phyloP scores from a whole-genome alignment of 2,329 filamentous ascomycete species.

The Bipolaris gigantea region DNA sequence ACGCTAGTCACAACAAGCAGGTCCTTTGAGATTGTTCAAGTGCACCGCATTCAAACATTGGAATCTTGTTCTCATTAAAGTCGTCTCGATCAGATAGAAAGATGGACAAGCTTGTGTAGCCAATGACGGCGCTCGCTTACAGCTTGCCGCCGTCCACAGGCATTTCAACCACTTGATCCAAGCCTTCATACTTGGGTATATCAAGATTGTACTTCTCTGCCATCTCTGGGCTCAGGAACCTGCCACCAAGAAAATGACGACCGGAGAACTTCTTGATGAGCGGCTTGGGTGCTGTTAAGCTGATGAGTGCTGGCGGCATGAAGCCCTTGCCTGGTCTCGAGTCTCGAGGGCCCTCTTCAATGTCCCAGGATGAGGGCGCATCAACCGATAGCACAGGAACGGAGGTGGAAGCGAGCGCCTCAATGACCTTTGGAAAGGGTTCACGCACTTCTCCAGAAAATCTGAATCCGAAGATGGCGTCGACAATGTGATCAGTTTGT shows the following conservation, averaged over 20 bases:
- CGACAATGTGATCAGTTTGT: conserved; percentile 77
- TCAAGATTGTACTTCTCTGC: conserved; percentile 86
- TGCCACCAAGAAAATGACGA: conserved; percentile 88
- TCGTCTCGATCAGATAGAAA: neutral
- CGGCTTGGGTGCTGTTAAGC: conserved; percentile 91
- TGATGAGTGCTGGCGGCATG: conserved; percentile 78
- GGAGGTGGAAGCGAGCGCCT: conserved; percentile 70
- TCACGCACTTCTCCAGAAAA: conserved; percentile 92
- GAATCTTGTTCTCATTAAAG: neutral
- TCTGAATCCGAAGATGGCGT: conserved; percentile 95
- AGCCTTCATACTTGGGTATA: conserved; percentile 77
- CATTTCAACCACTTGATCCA: conserved; percentile 89
- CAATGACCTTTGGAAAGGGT: conserved; percentile 82
- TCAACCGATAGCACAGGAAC: conserved; percentile 86
- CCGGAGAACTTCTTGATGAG: conserved; percentile 81
- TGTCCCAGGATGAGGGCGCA: conserved; percentile 92
- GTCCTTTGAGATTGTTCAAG: neutral
- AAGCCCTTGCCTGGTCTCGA: conserved; percentile 78
- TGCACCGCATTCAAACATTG: neutral
- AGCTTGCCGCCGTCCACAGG: conserved; percentile 31
- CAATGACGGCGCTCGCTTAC: neutral
- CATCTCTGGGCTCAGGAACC: conserved; percentile 77
- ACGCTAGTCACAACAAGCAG: conserved; percentile 13
- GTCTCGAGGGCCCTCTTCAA: conserved; percentile 78
- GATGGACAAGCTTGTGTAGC: neutral